These are phyloP conservation scores for Usnea hakonensis DNA, from an alignment of 495 filamentous ascomycete species.

Conservation along the genomic window DNA sequence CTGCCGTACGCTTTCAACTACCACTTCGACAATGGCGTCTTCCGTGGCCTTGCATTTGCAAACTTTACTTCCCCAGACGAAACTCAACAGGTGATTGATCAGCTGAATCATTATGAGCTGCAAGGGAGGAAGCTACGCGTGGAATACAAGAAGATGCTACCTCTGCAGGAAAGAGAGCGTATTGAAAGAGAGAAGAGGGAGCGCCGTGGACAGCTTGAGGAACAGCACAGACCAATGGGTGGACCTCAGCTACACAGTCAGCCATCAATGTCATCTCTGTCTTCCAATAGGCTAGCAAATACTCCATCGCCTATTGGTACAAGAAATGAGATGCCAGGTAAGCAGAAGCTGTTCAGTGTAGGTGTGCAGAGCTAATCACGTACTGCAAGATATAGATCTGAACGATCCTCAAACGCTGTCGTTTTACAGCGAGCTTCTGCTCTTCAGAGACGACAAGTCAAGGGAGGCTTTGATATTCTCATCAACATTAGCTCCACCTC, in stretches of 20 bases:
- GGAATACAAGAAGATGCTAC: conserved; percentile 99
- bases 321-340: conserved; percentile 56
- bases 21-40: conserved; percentile 97
- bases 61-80: conserved; percentile 96
- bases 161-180: conserved; percentile 83
- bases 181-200: conserved; percentile 97
- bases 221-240: conserved; percentile 78
- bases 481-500: conserved; percentile 64
- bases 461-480: conserved; percentile 82
- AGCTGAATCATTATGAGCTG: conserved; percentile 89
- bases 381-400: conserved; percentile 64
- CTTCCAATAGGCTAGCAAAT: conserved; percentile 59
- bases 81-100: conserved; percentile 80
- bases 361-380: conserved; percentile 3
- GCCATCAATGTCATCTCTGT: conserved; percentile 74
- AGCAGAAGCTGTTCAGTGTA: conserved; percentile 22
- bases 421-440: conserved; percentile 78
- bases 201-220: conserved; percentile 89
- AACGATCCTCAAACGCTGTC: conserved; percentile 83
- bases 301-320: conserved; percentile 66
- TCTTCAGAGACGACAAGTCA: conserved; percentile 72
- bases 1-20: conserved; percentile 99
- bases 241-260: conserved; percentile 64
- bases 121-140: conserved; percentile 90
- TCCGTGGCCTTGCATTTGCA: conserved; percentile 91